phyloP scores from a whole-genome alignment of 805 yeast species.

The Saccharomyces paradoxus region DNA sequence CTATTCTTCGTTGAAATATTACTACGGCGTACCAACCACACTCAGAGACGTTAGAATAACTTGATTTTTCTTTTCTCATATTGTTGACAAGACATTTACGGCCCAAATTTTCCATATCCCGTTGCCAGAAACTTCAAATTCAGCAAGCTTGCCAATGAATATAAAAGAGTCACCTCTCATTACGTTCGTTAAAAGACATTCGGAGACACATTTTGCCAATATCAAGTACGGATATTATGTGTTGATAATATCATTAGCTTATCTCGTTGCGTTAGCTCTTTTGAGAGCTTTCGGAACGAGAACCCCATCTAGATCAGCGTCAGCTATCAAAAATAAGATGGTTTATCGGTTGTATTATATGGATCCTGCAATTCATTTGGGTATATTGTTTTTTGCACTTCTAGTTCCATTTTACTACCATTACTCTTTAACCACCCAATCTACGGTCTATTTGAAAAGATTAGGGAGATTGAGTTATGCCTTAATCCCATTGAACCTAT shows the following conservation, averaged over 20 bases:
- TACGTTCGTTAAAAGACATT: slow-evolving; percentile 36
- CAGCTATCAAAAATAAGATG: slow-evolving; percentile 31
- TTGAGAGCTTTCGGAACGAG: slow-evolving; percentile 23
- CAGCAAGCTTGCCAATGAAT: background rate
- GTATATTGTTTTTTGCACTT: slow-evolving; percentile 27
- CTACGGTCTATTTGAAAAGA: slow-evolving; percentile 38
- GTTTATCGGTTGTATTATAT: slow-evolving; percentile 31
- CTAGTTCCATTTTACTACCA: slow-evolving; percentile 30
- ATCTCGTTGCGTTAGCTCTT: slow-evolving; percentile 32
- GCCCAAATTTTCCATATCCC: background rate
- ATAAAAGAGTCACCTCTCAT: background rate
- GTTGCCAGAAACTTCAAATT: background rate
- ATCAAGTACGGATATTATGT: slow-evolving; percentile 52
- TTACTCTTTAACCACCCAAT: slow-evolving; percentile 24
- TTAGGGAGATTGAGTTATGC: slow-evolving; percentile 55
- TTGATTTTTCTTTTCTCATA: background rate
- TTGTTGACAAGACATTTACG: background rate
- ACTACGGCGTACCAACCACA: background rate
- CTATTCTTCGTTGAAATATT: background rate
- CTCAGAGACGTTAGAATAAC: background rate
- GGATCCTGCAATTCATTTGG: slow-evolving; percentile 31
- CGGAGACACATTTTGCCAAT: slow-evolving; percentile 46
- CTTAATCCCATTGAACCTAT: slow-evolving; percentile 49
- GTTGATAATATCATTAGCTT: slow-evolving; percentile 35
- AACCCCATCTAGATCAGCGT: slow-evolving; percentile 5